A percentile compares a stretch with the other conserved stretches of the same genome.
phyloP scores from a whole-genome alignment of 2,329 filamentous ascomycete species.

The Cladorrhinum sp. region DNA sequence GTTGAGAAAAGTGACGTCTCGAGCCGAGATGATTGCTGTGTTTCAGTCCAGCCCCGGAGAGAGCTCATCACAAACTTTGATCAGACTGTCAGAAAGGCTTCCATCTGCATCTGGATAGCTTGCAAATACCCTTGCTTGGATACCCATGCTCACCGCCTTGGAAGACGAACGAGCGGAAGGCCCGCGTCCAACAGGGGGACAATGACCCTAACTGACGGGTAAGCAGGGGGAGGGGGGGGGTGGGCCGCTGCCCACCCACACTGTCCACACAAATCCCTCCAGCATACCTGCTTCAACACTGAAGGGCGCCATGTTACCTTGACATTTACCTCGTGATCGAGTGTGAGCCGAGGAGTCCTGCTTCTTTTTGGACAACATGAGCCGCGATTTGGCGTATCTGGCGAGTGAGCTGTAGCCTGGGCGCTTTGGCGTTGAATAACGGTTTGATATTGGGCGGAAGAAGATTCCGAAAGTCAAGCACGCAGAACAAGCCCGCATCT shows the following conservation, averaged over 20 bases:
- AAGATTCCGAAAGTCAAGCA: conserved; percentile 23
- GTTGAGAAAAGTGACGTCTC: background rate
- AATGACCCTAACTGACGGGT: background rate
- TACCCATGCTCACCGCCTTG: background rate
- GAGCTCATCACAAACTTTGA: background rate
- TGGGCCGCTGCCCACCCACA: background rate
- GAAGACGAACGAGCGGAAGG: background rate
- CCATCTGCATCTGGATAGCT: background rate
- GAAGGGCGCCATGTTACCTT: background rate
- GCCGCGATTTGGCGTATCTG: background rate
- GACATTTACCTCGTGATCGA: background rate
- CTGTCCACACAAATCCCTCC: background rate
- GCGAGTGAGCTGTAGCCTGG: background rate
- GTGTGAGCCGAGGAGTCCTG: background rate
- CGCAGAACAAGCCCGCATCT: background rate
- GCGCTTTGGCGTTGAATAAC: conserved; percentile 4
- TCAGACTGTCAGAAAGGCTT: background rate
- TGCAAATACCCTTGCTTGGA: background rate
- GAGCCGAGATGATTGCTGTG: background rate
- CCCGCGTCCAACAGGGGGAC: background rate
- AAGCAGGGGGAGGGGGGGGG: background rate
- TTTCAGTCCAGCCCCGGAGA: background rate
- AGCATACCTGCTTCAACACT: background rate
- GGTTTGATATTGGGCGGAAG: conserved; percentile 18
- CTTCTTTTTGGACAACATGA: background rate